phyloP scores from a whole-genome alignment of 2,329 filamentous ascomycete species.

The Fusarium liriodendri region DNA sequence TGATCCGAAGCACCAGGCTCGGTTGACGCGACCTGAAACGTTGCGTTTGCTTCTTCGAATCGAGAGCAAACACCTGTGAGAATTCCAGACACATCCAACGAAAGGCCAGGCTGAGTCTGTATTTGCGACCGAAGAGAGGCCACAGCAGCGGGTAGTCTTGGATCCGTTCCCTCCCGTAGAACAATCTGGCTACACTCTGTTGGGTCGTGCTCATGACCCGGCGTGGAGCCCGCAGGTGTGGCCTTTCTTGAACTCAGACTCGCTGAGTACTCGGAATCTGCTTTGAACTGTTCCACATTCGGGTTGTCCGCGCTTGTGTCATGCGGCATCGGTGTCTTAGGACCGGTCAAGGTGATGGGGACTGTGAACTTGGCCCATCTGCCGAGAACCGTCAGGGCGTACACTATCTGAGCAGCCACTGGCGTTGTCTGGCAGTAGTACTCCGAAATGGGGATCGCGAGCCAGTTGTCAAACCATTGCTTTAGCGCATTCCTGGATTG shows the following conservation, averaged over 20 bases:
- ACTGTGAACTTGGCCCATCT: constrained; percentile 62
- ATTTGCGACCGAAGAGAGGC: constrained; percentile 55
- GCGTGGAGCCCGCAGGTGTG: constrained; percentile 12
- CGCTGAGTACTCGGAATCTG: constrained; percentile 37
- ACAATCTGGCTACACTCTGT: constrained; percentile 32
- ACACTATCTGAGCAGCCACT: constrained; percentile 59
- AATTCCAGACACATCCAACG: constrained; percentile 58
- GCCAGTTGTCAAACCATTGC: constrained; percentile 62
- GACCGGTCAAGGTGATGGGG: constrained; percentile 46
- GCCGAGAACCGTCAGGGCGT: constrained; percentile 62
- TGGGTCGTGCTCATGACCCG: constrained; percentile 17
- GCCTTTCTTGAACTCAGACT: constrained; percentile 19
- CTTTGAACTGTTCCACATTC: constrained; percentile 28
- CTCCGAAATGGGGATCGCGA: constrained; percentile 54
- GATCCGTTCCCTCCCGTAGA: constrained; percentile 49
- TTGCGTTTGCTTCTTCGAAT: constrained; percentile 57
- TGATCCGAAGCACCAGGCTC: constrained; percentile 53
- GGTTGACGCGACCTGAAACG: constrained; percentile 46
- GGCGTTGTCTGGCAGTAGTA: constrained; percentile 61
- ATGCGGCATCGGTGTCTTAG: constrained; percentile 39
- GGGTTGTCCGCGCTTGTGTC: constrained; percentile 39
- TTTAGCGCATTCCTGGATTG: constrained; percentile 60
- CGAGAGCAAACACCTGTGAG: constrained; percentile 54
- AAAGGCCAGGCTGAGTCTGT: constrained; percentile 56
- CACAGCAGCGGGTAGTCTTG: constrained; percentile 54